phyloP scores from a whole-genome alignment of 164 flowering plant genomes.

The Nelumbo lutea region DNA sequence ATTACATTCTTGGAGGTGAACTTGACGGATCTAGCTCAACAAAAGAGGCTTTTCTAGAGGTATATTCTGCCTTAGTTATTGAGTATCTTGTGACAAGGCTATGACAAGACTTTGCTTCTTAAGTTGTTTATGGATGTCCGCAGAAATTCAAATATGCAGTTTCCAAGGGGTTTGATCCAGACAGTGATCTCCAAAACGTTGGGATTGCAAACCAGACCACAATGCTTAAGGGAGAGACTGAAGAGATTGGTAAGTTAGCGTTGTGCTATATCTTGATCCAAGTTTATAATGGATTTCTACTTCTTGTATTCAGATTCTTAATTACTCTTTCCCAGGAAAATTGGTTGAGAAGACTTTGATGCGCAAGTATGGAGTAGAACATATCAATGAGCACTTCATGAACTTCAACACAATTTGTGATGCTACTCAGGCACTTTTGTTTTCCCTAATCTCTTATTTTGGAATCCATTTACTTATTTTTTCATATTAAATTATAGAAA shows the following conservation, averaged over 20 bases:
- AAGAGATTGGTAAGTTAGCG: constrained; percentile 79
- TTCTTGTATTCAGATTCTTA: constrained; percentile 7
- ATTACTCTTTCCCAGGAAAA: constrained; percentile 49
- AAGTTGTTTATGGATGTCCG: constrained; percentile 15
- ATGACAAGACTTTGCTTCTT: background rate
- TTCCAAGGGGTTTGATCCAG: constrained; percentile 94
- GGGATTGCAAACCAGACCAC: constrained; percentile 99
- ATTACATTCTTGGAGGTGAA: constrained; percentile 84
- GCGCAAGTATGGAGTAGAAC: constrained; percentile 81
- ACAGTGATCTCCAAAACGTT: constrained; percentile 60
- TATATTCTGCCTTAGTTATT: constrained; percentile 14
- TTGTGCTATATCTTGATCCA: constrained; percentile 4
- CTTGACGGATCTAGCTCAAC: constrained; percentile 98
- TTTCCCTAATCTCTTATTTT: constrained; percentile 4
- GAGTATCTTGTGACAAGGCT: background rate
- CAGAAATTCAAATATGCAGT: constrained; percentile 94
- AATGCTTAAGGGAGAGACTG: constrained; percentile 98
- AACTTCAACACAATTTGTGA: constrained; percentile 96
- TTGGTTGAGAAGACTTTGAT: constrained; percentile 77
- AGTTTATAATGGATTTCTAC: background rate
- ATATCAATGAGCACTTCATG: constrained; percentile 67
- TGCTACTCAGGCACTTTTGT: constrained; percentile 73
- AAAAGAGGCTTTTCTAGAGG: constrained; percentile 79
- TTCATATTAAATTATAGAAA: background rate
- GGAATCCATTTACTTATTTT: background rate